Evolutionary conservation across 2,329 filamentous ascomycete genomes (phyloP).

Genomic region (Aspergillus pseudoglaucus): DNA sequence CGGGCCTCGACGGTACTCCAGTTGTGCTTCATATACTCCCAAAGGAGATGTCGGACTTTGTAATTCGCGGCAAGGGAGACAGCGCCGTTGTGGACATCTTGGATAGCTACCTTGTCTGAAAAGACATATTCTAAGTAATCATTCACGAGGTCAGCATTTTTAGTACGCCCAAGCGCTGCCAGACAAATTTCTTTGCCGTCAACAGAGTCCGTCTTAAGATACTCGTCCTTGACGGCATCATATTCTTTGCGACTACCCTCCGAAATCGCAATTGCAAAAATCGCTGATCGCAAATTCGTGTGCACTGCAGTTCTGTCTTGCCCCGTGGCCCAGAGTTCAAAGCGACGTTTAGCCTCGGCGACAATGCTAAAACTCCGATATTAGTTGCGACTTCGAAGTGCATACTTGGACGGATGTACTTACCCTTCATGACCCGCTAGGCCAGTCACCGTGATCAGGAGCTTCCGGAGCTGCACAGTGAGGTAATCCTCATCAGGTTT

Average conservation of each 20-base stretch:
- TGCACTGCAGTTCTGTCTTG: conserved; percentile 64
- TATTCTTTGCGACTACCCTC: conserved; percentile 65
- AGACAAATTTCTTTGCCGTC: conserved; percentile 88
- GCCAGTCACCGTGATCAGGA: conserved; percentile 70
- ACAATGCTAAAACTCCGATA: conserved; percentile 47
- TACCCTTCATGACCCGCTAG: conserved; percentile 68
- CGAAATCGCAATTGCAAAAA: conserved; percentile 73
- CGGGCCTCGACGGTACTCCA: conserved; percentile 68
- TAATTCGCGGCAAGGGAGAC: conserved; percentile 66
- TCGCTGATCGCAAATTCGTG: conserved; percentile 69
- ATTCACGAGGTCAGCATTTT: conserved; percentile 61
- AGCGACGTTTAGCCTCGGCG: conserved; percentile 69
- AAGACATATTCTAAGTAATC: conserved; percentile 68
- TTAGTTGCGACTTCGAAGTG: conserved; percentile 1
- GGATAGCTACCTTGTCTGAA: conserved; percentile 74
- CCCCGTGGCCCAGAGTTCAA: conserved; percentile 68
- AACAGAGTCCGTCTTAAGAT: conserved; percentile 71
- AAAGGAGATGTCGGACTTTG: conserved; percentile 65
- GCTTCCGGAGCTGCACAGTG: conserved; percentile 71
- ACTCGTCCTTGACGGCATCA: conserved; percentile 75
- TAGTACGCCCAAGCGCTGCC: conserved; percentile 65
- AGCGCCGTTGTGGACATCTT: conserved; percentile 82
- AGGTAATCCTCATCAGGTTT: conserved; percentile 73
- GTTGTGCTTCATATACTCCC: conserved; percentile 78
- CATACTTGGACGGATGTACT: conserved; percentile 25